Base-by-base conservation (phyloP, 208 protist species). In the Crithidia mellificae region DNA sequence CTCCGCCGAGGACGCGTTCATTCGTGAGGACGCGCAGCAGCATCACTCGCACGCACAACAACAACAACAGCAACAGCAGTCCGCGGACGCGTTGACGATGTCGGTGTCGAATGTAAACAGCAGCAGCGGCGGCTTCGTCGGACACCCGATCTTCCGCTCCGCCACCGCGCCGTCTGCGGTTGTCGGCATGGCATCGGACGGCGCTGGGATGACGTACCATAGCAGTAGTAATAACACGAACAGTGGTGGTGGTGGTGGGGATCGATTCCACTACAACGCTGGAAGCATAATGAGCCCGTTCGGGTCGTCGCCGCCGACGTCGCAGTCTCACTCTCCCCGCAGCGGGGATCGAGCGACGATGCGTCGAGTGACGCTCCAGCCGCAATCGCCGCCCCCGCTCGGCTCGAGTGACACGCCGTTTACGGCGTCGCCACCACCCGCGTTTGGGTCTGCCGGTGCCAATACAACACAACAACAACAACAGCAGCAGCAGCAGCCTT, bases 121-220 rank as follows among this genome's bases (percentile, higher is more conserved):
- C 30, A 53, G 30, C 56, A 51, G 43, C 30, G 34, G 34, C 34
- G 34, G 34, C 34, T n/a, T 54, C 17, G 19, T 1, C 27, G 41
- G 46, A 14, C 58, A 39, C 27, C 15, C 27, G 6, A 29, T 64
- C 29, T 54, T 50, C 24, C 54, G 39, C 14, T 65, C 61, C 15
- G 14, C 34, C 15, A 75, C 70, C 0, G 70, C 70, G 39, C 63
- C 70, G 19, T 64, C 70, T n/a, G 15, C 20, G 6, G 47, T 75
- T 1, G 44, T 30, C 5, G 55, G 34, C n/a, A 50, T 53, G 55
- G 52, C 43, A 9, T 6, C 6, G 22, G 55, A 62, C 5, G 55
- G 14, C 22, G 55, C n/a, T n/a, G n/a, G n/a, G n/a, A n/a, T n/a
- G n/a, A n/a, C n/a, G n/a, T n/a, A n/a, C 34, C 34, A 20, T 54